These are phyloP conservation scores for Camelina sativa DNA, from an alignment of 345 rosid species.

Conservation along the genomic window DNA sequence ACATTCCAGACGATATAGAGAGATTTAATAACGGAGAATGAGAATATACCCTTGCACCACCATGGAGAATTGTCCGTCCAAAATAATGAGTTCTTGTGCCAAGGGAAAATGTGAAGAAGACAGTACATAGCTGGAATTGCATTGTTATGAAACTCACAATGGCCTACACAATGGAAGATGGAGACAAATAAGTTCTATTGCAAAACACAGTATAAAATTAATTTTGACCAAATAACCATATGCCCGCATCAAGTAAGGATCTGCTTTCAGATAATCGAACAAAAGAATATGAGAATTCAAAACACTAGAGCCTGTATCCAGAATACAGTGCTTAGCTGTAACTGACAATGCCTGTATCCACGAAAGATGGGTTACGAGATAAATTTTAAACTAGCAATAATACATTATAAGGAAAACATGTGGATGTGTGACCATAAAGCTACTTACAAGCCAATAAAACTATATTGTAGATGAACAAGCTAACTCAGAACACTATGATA, in stretches of 20 bases:
- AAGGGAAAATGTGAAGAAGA: conserved; percentile 97
- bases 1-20: conserved; percentile 21
- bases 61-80: conserved; percentile 97
- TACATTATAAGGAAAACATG: background rate
- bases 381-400: background rate
- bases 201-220: conserved; percentile 15
- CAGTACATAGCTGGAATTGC: conserved; percentile 96
- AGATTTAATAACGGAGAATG: background rate
- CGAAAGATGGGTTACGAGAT: conserved; percentile 1
- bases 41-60: conserved; percentile 88
- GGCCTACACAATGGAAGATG: conserved; percentile 61
- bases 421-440: background rate
- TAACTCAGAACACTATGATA: conserved; percentile 12
- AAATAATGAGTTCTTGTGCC: conserved; percentile 96
- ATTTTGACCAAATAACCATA: conserved; percentile 6
- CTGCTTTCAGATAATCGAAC: conserved; percentile 16
- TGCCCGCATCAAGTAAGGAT: conserved; percentile 16
- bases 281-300: background rate
- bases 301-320: background rate
- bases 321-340: background rate
- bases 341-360: conserved; percentile 13
- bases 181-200: conserved; percentile 20
- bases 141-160: conserved; percentile 85
- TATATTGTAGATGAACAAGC: background rate
- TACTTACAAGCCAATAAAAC: conserved; percentile 1